Conservation (phyloP, 129 eudicot species). For the Pittosporum tobira region DNA sequence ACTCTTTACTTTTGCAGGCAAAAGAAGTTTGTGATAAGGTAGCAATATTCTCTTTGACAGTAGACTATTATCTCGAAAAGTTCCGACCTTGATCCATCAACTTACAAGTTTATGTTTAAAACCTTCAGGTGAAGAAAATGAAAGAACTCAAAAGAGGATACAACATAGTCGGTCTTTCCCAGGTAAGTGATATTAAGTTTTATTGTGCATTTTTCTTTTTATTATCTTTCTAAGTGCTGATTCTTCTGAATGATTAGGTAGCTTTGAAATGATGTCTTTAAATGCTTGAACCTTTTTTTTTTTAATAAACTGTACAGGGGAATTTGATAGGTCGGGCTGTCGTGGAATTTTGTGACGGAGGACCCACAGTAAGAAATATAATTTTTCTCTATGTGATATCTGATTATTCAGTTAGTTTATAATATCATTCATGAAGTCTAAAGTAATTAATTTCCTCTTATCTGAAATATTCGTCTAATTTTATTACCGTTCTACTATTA, state of each 20-base stretch:
- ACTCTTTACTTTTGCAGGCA: conserved; percentile 44
- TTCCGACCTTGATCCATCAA: background rate
- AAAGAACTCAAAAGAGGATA: conserved; percentile 65
- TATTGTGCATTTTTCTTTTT: background rate
- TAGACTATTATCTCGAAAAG: background rate
- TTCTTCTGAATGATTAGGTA: background rate
- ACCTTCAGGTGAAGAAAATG: conserved; percentile 75
- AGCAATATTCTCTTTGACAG: conserved; percentile 3
- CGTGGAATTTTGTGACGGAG: conserved; percentile 80
- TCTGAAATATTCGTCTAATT: too few species aligned
- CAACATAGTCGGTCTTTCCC: conserved; percentile 93
- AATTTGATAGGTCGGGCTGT: conserved; percentile 88
- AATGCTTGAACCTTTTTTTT: background rate
- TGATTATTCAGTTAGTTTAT: too few species aligned
- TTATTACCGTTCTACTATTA: too few species aligned
- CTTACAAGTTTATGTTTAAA: conserved; percentile 14
- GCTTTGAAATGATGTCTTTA: background rate
- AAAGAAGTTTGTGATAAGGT: conserved; percentile 79
- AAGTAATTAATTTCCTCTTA: too few species aligned
- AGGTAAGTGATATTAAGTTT: conserved; percentile 32
- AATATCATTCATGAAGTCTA: too few species aligned
- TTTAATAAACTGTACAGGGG: conserved; percentile 48
- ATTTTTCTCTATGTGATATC: background rate
- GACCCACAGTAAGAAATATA: conserved; percentile 59
- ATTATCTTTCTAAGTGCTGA: background rate